Conservation (phyloP, 2,329 filamentous ascomycete genomes). For the Alternaria longipes region DNA sequence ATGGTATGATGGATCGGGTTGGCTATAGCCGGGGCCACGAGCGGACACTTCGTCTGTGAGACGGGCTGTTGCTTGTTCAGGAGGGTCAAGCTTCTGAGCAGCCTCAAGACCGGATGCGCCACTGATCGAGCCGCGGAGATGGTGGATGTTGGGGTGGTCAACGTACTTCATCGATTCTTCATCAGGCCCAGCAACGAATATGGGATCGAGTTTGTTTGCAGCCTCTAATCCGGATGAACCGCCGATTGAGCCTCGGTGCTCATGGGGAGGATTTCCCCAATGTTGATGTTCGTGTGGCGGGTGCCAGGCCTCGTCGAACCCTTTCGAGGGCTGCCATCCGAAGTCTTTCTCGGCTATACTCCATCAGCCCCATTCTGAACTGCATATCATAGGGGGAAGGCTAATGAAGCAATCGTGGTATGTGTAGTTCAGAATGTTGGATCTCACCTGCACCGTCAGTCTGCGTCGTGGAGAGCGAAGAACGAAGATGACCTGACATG, state of each 20-base stretch:
- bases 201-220: slow-evolving; percentile 26
- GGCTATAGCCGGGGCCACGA: slow-evolving; percentile 14
- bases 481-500: slow-evolving; percentile 5
- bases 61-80: slow-evolving; percentile 1
- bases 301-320: slow-evolving; percentile 7
- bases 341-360: slow-evolving; percentile 3
- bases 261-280: slow-evolving; percentile 8
- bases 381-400: no score
- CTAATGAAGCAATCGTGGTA: no score
- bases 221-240: slow-evolving; percentile 14
- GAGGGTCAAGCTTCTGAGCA: slow-evolving; percentile 24
- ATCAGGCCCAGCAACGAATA: slow-evolving; percentile 13
- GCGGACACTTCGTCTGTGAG: background rate
- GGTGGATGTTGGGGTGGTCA: slow-evolving; percentile 16
- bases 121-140: slow-evolving; percentile 19
- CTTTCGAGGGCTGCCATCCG: slow-evolving; percentile 10
- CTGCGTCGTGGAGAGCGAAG: background rate
- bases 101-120: slow-evolving; percentile 14
- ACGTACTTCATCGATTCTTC: slow-evolving; percentile 18
- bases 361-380: no score
- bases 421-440: background rate
- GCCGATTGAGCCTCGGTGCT: slow-evolving; percentile 28
- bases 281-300: slow-evolving; percentile 7
- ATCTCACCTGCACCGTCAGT: slow-evolving; percentile 22
- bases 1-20: slow-evolving; percentile 7